These are phyloP conservation scores for Halophytophthora polymorphica DNA, from an alignment of 352 stramenopile species.

Conservation along the genomic window DNA sequence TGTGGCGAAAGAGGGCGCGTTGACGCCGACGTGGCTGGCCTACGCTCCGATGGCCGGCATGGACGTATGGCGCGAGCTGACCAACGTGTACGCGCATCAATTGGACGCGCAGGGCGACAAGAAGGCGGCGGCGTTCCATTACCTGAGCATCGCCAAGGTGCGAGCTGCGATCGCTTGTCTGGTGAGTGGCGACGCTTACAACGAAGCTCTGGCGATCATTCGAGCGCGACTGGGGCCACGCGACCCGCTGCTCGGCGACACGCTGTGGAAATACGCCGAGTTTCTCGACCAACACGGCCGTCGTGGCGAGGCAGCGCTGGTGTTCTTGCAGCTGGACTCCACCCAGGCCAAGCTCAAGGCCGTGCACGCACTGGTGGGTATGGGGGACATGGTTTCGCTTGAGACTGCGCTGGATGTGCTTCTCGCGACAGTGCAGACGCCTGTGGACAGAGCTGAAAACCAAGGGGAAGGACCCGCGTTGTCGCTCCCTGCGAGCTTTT, in stretches of 20 bases:
- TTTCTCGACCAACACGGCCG: slow-evolving; percentile 33
- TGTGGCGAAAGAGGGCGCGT: slow-evolving; percentile 40
- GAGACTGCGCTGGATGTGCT: slow-evolving; percentile 34
- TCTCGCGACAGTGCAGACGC: not conserved
- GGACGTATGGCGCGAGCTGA: slow-evolving; percentile 69
- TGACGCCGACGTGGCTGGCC: slow-evolving; percentile 56
- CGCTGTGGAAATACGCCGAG: slow-evolving; percentile 32
- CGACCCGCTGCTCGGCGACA: slow-evolving; percentile 39
- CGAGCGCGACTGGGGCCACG: slow-evolving; percentile 31
- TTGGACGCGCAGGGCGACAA: slow-evolving; percentile 42
- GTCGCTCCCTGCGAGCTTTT: slow-evolving; percentile 36
- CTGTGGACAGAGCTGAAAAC: not conserved
- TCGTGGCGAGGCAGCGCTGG: slow-evolving; percentile 31
- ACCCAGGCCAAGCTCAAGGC: slow-evolving; percentile 19
- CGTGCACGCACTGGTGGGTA: slow-evolving; percentile 32
- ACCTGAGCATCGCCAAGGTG: slow-evolving; percentile 58
- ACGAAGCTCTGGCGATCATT: slow-evolving; percentile 60
- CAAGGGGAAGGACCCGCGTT: slow-evolving; percentile 8
- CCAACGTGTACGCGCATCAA: slow-evolving; percentile 58
- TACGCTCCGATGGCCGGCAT: slow-evolving; percentile 70
- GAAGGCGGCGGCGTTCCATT: slow-evolving; percentile 58
- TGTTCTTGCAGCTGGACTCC: slow-evolving; percentile 22
- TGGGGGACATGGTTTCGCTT: slow-evolving; percentile 22
- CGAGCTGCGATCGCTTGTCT: slow-evolving; percentile 41
- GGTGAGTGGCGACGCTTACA: slow-evolving; percentile 31